phyloP scores from a whole-genome alignment of 192 early-diverging fungal genomes.

The Coemansia guatemalensis region DNA sequence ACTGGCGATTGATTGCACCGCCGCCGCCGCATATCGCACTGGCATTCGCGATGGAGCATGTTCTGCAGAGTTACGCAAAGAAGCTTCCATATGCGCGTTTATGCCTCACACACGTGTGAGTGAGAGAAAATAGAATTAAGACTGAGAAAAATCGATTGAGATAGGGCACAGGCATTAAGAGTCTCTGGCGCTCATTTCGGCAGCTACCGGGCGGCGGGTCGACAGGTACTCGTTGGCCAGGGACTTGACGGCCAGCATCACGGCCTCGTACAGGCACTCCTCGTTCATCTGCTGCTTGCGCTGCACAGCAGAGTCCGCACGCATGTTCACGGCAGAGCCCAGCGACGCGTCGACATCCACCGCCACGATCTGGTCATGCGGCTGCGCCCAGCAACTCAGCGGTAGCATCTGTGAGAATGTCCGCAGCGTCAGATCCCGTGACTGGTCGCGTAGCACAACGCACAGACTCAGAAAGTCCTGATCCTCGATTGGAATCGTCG shows the following conservation, averaged over 20 bases:
- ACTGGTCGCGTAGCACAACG: constrained; percentile 43
- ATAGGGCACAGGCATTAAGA: background rate
- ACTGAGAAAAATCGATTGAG: background rate
- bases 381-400: constrained; percentile 49
- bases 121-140: background rate
- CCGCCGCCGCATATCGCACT: background rate
- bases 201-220: constrained; percentile 19
- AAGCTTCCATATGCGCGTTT: background rate
- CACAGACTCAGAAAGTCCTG: constrained; percentile 43
- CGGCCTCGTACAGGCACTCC: constrained; percentile 51
- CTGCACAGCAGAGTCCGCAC: constrained; percentile 35
- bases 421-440: constrained; percentile 36
- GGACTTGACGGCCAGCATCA: constrained; percentile 52
- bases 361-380: constrained; percentile 53
- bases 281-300: constrained; percentile 53
- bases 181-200: background rate
- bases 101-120: background rate
- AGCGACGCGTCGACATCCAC: constrained; percentile 47
- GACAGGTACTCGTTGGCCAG: constrained; percentile 53
- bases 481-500: constrained; percentile 51
- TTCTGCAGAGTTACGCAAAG: background rate
- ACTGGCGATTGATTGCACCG: background rate
- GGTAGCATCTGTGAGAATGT: constrained; percentile 58
- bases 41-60: background rate
- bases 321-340: constrained; percentile 41